Evolutionary conservation across 2,329 filamentous ascomycete genomes (phyloP), one percentile per base, ranked within the genome.

Genomic region (Thermothelomyces thermophilus): DNA sequence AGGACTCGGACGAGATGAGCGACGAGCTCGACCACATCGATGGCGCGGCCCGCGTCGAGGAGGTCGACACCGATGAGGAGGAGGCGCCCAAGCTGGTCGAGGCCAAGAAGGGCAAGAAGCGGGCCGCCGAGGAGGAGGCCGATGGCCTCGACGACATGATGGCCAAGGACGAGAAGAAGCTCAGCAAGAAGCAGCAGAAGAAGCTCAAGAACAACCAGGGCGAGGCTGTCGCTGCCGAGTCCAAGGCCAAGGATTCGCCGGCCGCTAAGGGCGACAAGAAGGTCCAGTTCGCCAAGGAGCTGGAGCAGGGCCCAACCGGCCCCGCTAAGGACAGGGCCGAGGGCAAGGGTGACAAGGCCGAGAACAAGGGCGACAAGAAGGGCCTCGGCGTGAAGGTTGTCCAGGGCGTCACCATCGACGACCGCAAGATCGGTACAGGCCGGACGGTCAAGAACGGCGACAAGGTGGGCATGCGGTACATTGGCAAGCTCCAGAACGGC

Each of bases 131-230:
- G 63, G 82, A 84, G 47, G 78, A 77, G 53, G 68, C 70, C 35
- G 81, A 84, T 66, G 77, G 75, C 54, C 84, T 96, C 22, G 90
- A 96, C 62, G 87, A 87, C 58, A 72, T 95, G 69, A 94, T 96
- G 64, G 79, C 83, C 68, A 91, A 93, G 73, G 77, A 81, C 58
- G 85, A 90, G 61, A 67, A 77, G 60, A 90, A 90, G 75, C 78
- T 90, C 56, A 90, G 83, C 79, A 96, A 96, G 80, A 96, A 95
- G 77, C 88, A 97, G 70, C 80, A 86, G 63, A 97, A 98, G 85
- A 96, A 96, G 79, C 79, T 91, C 58, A 95, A 95, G 83, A 96
- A 95, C 79, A 97, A 97, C 78, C 88, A 95, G 68, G 93, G 91
- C 60, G 86, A 96, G 67, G 84, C 93, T 52, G 81, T 86, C 53